A percentile compares a stretch with the other conserved stretches of the same genome.
Conservation (phyloP, 1,139 yeast genomes). For the Suhomyces panamericanus region DNA sequence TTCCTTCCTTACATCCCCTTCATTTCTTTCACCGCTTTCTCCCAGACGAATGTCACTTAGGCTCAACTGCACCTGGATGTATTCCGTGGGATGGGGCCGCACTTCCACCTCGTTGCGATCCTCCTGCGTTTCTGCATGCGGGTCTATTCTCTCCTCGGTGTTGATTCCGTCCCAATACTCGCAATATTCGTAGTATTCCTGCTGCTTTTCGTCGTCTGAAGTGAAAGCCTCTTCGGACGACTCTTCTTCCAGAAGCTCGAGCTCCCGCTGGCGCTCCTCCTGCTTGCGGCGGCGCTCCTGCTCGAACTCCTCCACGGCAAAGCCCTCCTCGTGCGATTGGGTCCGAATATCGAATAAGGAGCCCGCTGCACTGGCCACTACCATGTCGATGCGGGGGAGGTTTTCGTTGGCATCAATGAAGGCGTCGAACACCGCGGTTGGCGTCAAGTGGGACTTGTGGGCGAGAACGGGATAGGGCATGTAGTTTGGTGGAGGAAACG, state of each 20-base stretch:
- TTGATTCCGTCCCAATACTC: conserved; percentile 9
- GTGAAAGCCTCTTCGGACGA: not conserved
- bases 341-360: conserved; percentile 39
- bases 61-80: conserved; percentile 1
- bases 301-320: conserved; percentile 15
- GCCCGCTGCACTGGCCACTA: conserved; percentile 52
- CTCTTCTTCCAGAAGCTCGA: not conserved
- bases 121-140: not conserved
- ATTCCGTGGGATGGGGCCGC: conserved; percentile 1
- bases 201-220: conserved; percentile 5
- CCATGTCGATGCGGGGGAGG: conserved; percentile 48
- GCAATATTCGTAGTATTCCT: conserved; percentile 10
- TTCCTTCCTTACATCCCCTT: not conserved
- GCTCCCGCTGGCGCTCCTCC: not conserved
- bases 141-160: conserved; percentile 6
- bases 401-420: conserved; percentile 40
- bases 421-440: conserved; percentile 38
- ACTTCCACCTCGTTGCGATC: conserved; percentile 1
- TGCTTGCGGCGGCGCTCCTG: conserved; percentile 1
- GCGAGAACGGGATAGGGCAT: conserved; percentile 50
- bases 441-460: conserved; percentile 36
- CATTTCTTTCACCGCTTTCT: not conserved
- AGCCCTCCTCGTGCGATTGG: conserved; percentile 40
- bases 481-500: conserved; percentile 50
- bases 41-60: conserved; percentile 1